phyloP scores from a whole-genome alignment of 805 yeast genomes.

The Tanozyma kutaoensis region DNA sequence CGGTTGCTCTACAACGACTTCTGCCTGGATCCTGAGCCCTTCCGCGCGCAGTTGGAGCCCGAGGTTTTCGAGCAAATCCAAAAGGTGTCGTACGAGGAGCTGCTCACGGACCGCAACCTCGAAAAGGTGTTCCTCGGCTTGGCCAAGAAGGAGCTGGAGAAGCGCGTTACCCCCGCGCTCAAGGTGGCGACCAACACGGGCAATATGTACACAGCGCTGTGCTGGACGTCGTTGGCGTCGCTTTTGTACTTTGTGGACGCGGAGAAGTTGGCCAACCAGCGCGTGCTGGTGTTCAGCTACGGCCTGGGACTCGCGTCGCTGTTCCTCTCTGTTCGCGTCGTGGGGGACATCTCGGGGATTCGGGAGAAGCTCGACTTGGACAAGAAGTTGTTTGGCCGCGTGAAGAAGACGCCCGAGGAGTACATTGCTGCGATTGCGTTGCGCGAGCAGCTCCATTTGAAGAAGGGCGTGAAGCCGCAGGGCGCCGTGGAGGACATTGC shows the following conservation, averaged over 20 bases:
- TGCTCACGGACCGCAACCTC: constrained; percentile 64
- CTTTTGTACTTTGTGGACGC: constrained; percentile 62
- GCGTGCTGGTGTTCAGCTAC: constrained; percentile 88
- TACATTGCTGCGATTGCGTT: constrained; percentile 71
- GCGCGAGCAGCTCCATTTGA: constrained; percentile 83
- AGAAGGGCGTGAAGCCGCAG: constrained; percentile 65
- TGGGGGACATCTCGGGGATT: constrained; percentile 67
- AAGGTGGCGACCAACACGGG: constrained; percentile 92
- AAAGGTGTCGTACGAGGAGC: constrained; percentile 53
- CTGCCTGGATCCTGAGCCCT: constrained; percentile 51
- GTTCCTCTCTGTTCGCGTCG: constrained; percentile 64
- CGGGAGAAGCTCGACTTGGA: constrained; percentile 54
- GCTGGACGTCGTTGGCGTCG: constrained; percentile 79
- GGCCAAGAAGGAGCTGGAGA: constrained; percentile 55
- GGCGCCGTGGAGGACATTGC: constrained; percentile 66
- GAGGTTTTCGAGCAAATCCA: constrained; percentile 44
- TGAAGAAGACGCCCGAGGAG: constrained; percentile 55
- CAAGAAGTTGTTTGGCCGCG: constrained; percentile 54
- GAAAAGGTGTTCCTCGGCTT: constrained; percentile 78
- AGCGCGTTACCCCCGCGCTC: constrained; percentile 69
- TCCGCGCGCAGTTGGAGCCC: constrained; percentile 25
- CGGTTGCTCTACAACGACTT: constrained; percentile 85
- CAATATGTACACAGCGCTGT: constrained; percentile 94
- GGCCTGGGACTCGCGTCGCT: constrained; percentile 97
- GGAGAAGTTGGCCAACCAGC: constrained; percentile 64